Percentiles rank a stretch among this genome's conserved stretches.
These are phyloP conservation scores for Pichia kluyveri DNA, from an alignment of 805 yeast species.

Conservation along the genomic window DNA sequence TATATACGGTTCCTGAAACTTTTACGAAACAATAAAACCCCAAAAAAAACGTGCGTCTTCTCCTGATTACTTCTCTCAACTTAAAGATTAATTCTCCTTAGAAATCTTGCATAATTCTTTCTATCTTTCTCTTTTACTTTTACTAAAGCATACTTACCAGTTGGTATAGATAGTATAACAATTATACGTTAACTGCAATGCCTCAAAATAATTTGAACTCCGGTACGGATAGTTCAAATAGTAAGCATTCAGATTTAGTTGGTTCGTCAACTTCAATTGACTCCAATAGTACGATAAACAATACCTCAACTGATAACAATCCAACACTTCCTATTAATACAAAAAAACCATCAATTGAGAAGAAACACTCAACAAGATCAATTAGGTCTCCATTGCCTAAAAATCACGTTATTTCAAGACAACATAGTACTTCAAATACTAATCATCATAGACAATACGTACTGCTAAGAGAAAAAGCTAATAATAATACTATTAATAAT, in stretches of 20 bases:
- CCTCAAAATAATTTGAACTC: background rate
- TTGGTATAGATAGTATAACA: too few species aligned
- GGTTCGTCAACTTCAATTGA: background rate
- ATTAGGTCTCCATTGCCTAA: constrained; percentile 14
- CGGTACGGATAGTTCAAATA: background rate
- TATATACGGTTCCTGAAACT: background rate
- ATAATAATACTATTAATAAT: background rate
- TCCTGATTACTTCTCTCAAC: too few species aligned
- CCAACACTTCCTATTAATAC: background rate
- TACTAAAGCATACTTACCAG: too few species aligned
- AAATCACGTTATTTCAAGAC: constrained; percentile 10
- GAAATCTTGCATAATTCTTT: too few species aligned
- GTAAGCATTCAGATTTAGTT: background rate
- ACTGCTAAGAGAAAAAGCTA: constrained; percentile 21
- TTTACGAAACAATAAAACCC: too few species aligned
- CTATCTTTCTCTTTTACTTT: too few species aligned
- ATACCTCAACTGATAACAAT: background rate
- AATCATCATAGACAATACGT: constrained; percentile 26
- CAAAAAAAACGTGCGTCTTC: too few species aligned
- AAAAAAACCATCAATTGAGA: background rate
- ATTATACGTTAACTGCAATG: background rate
- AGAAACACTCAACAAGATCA: constrained; percentile 7
- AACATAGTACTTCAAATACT: constrained; percentile 13
- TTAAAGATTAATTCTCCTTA: too few species aligned
- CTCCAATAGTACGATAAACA: background rate